Conservation (phyloP, 345 rosid genomes). For the Leavenworthia alabamica region DNA sequence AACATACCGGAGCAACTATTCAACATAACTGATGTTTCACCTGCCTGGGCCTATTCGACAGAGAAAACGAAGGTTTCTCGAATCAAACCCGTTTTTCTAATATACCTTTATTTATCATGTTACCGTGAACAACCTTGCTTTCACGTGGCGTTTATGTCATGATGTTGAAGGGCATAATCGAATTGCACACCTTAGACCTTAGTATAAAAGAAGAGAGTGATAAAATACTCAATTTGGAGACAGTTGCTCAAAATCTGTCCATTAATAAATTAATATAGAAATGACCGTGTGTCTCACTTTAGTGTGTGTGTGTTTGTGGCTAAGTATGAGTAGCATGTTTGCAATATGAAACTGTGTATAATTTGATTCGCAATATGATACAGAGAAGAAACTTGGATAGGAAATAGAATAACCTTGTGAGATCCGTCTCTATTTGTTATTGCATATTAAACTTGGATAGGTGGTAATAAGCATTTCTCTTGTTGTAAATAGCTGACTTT, state of each 20-base stretch:
- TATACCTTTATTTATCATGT: not conserved
- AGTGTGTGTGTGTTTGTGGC: not conserved
- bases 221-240: not conserved
- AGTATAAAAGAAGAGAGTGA: not conserved
- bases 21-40: slow-evolving; percentile 74
- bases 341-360: not conserved
- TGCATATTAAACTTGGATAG: not conserved
- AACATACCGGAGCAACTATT: slow-evolving; percentile 50
- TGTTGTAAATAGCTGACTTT: slow-evolving; percentile 6
- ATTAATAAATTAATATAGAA: not conserved
- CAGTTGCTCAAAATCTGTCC: not conserved
- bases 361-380: not conserved
- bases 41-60: slow-evolving; percentile 69
- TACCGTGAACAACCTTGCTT: not conserved
- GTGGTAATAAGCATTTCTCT: not conserved
- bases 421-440: not conserved
- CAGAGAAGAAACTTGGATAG: not conserved
- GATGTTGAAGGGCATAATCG: slow-evolving; percentile 1
- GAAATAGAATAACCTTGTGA: not conserved
- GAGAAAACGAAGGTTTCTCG: slow-evolving; percentile 74
- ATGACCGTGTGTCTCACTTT: not conserved
- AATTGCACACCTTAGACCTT: no score
- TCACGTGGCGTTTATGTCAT: not conserved
- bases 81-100: not conserved
- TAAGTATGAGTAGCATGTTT: not conserved